phyloP scores from a whole-genome alignment of 179 eudicot genomes.

The Camellia oleifera region DNA sequence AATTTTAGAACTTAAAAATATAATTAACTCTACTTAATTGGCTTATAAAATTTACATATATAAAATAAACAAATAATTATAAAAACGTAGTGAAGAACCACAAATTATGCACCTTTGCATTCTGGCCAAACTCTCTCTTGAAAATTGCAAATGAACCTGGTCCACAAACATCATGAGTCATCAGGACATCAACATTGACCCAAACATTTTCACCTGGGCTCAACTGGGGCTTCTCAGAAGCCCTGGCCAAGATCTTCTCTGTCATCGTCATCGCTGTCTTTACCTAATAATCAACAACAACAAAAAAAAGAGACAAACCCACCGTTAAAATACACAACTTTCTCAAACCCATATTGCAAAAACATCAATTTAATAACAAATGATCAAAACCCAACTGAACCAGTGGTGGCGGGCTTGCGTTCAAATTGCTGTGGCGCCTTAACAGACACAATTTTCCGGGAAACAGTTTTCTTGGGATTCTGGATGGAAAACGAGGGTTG shows the following conservation, averaged over 20 bases:
- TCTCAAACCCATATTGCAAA: slow-evolving; percentile 5
- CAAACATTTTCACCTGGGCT: slow-evolving; percentile 92
- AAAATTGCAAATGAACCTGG: slow-evolving; percentile 89
- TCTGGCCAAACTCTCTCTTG: slow-evolving; percentile 86
- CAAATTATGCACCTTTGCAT: slow-evolving; percentile 69
- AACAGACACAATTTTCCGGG: slow-evolving; percentile 63
- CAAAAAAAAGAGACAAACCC: slow-evolving; percentile 4
- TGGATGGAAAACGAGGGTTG: slow-evolving; percentile 30
- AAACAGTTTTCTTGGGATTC: slow-evolving; percentile 34
- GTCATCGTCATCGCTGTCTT: slow-evolving; percentile 95
- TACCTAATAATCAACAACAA: slow-evolving; percentile 43
- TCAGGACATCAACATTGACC: slow-evolving; percentile 91
- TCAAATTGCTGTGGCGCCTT: slow-evolving; percentile 79
- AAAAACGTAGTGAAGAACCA: slow-evolving; percentile 16
- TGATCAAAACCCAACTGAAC: slow-evolving; percentile 56
- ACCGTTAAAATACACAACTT: neutral
- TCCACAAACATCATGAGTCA: slow-evolving; percentile 99
- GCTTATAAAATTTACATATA: no score
- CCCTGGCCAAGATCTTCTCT: slow-evolving; percentile 88
- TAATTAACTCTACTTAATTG: no score
- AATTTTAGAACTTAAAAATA: no score
- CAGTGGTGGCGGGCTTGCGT: slow-evolving; percentile 76
- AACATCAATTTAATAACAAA: slow-evolving; percentile 6
- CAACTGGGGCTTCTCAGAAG: slow-evolving; percentile 65
- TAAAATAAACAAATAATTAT: neutral